Base-by-base conservation (phyloP, 495 filamentous ascomycete genomes). In the Halenospora varia region DNA sequence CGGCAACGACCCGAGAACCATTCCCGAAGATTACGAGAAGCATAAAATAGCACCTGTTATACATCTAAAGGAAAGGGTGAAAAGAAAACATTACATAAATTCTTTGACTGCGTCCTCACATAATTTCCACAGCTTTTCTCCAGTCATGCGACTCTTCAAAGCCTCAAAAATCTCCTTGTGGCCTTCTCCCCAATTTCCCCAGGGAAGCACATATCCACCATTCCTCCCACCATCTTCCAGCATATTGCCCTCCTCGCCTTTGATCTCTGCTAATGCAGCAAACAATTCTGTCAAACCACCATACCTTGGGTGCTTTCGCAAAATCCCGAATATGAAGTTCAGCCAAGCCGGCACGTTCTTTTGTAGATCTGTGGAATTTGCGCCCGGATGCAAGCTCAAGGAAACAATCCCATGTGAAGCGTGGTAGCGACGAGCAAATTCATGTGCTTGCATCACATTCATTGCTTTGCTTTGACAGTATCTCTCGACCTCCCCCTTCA, bases 281-380 rank as follows among this genome's bases (percentile, higher is more conserved):
- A 67, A 77, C 2, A 77, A 62, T 65, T 70, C 68, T 3, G 73
- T 74, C 46, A 75, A 75, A 1, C 70, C 74, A 8, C 74, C 75
- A 25, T 67, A 63, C 41, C 68, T 57, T 3, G 65, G 35, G 11
- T 48, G 24, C 24, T 48, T 59, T 2, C 45, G 3, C 29, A 24
- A 19, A 19, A 56, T 48, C 17, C 51, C 13, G 26, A 44, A 20
- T 22, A 58, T 18, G 10, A 19, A 24, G n/a, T 18, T 25, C 17
- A 51, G 52, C 19, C 57, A 25, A 2, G 25, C 18, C 11, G 35
- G 53, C 25, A 50, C 42, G 19, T 65, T 50, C 3, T 57, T 57
- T 50, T 56, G 62, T 3, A 65, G 52, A 4, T 63, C 53, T 11
- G 66, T 61, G 0, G 24, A 10, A 11, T 67, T 55, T 20, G 63